Evolutionary conservation across 1,284 basidiomycete species (phyloP).

Genomic region (Sporisorium iseilematis-ciliati): DNA sequence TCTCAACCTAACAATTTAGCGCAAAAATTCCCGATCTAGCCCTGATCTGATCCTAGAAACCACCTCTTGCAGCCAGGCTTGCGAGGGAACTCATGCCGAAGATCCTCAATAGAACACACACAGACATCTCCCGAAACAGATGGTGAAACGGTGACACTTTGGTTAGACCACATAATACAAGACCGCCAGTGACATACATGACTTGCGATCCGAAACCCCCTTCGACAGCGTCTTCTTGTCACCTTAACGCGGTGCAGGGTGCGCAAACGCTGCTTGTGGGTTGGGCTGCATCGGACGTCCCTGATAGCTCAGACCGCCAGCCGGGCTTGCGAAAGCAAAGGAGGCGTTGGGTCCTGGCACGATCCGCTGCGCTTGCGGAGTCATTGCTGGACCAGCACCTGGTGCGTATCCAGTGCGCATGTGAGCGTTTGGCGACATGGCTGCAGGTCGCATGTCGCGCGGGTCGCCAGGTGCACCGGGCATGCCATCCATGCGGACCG

Average conservation of each 20-base stretch:
- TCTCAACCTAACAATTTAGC: background rate
- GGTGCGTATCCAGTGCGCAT: slow-evolving; percentile 20
- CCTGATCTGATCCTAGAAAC: background rate
- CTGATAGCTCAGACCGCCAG: slow-evolving; percentile 17
- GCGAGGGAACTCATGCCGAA: too few relatives aligned
- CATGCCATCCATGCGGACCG: slow-evolving; percentile 3
- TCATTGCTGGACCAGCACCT: slow-evolving; percentile 11
- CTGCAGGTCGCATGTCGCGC: slow-evolving; percentile 9
- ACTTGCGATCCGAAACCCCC: too few relatives aligned
- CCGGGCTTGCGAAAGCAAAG: slow-evolving; percentile 34
- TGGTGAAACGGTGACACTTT: slow-evolving; percentile 7
- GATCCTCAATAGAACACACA: too few relatives aligned
- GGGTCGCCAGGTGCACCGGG: slow-evolving; percentile 6
- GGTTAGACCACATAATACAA: background rate
- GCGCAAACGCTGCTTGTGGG: slow-evolving; percentile 5
- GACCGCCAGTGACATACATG: background rate
- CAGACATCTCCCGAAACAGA: background rate
- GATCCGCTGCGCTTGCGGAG: slow-evolving; percentile 29
- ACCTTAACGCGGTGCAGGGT: background rate
- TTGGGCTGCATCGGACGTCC: slow-evolving; percentile 20
- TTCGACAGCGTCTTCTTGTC: too few relatives aligned
- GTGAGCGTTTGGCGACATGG: slow-evolving; percentile 33
- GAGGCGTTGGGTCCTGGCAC: slow-evolving; percentile 31
- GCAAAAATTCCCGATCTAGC: background rate
- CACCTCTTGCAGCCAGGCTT: background rate